Base-by-base conservation (phyloP, 768 basidiomycete genomes). In the Suillus fuscotomentosus region DNA sequence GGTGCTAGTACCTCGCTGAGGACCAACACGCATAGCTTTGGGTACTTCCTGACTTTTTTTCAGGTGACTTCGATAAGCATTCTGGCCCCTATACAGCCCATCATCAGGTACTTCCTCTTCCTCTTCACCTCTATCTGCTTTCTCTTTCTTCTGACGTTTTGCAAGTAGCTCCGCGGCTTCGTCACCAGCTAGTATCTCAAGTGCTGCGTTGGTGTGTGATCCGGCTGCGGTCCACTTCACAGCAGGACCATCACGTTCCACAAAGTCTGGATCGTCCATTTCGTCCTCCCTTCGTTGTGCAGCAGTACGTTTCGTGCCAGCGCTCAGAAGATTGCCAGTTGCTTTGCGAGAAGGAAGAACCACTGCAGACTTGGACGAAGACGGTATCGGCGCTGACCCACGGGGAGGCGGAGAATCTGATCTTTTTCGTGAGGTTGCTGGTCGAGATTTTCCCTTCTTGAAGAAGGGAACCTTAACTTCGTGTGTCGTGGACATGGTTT, bases 21-120 rank as follows among this genome's bases (percentile, higher is more conserved):
- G 97, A 56, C 86, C 95, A 61, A 86, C 88, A 67, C 89, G 86
- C 89, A 95, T 95, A 20, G 90, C 88, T 75, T 95, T 95, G 3
- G 94, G 91, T 10, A 94, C 75, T 72, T 95, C 92, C 70, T 90
- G 86, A 71, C 82, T 88, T 79, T 92, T 94, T 78, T 89, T 89
- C 71, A 97, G 77, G 70, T 93, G 92, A 62, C 81, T 84, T 67
- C 87, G 84, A 79, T 97, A 97, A 13, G 88, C 91, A 53, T 85
- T 87, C 74, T 92, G 86, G 2, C 97, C 97, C 60, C 84, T 86
- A 73, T 99, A 99, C 70, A 93, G 73, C 8, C 95, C 95, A 75
- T 96, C 94, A 65, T 95, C 89, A 0, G 87, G 85, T 0, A 85
- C 80, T 42, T 81, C 82, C n/a, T 81, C 83, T 20, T 84, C 83